Conservation (phyloP, 192 early-diverging fungal genomes). For the Rhizophagus clarus region DNA sequence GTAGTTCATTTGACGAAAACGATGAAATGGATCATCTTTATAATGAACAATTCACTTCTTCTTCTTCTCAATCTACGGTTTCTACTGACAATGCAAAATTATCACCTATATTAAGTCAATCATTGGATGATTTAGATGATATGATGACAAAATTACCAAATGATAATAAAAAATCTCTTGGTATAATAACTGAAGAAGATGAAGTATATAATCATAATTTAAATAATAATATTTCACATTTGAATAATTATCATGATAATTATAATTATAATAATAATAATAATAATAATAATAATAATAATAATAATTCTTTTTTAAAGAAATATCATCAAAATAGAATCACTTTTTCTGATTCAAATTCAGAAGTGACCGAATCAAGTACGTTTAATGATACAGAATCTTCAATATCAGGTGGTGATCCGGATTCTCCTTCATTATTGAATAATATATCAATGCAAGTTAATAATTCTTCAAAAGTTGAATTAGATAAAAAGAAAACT, state of each 20-base stretch:
- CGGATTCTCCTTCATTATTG: conserved; percentile 1
- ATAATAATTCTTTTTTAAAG: neutral
- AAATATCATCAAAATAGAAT: neutral
- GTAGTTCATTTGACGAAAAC: conserved; percentile 21
- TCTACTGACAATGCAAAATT: neutral
- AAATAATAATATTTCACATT: neutral
- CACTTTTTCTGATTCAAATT: neutral
- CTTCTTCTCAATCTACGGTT: neutral
- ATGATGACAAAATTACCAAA: neutral
- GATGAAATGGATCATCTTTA: neutral
- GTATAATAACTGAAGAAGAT: conserved; percentile 31
- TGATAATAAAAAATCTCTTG: conserved; percentile 13
- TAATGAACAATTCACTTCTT: neutral
- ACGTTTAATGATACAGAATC: conserved; percentile 11
- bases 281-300: neutral
- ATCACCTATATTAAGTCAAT: conserved; percentile 9
- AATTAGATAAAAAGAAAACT: conserved; percentile 12
- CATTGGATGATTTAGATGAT: conserved; percentile 25
- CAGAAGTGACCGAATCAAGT: neutral
- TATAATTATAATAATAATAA: neutral
- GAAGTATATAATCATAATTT: neutral
- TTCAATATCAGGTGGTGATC: neutral
- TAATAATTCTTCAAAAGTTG: neutral
- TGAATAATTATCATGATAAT: neutral
- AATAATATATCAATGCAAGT: neutral